phyloP scores from a whole-genome alignment of 2,329 filamentous ascomycete genomes.

The Cercospora nicotianae region DNA sequence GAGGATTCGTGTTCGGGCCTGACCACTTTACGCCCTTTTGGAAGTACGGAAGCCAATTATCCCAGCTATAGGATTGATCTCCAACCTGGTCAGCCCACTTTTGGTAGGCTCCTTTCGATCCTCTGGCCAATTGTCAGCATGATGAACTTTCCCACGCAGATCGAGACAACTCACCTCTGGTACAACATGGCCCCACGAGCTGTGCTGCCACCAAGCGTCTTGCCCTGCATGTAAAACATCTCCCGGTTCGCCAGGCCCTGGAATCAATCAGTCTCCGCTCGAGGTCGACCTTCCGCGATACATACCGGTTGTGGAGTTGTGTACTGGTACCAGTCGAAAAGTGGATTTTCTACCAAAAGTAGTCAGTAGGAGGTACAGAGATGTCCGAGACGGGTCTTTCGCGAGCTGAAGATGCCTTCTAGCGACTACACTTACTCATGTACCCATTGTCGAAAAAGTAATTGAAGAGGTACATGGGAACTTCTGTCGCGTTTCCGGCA shows the following conservation, averaged over 20 bases:
- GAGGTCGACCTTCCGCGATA: background rate
- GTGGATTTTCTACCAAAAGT: background rate
- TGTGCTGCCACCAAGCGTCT: conserved; percentile 1
- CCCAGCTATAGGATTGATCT: conserved; percentile 38
- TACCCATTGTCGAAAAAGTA: conserved; percentile 11
- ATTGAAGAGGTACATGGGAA: conserved; percentile 9
- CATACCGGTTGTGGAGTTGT: background rate
- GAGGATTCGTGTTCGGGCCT: conserved; percentile 1
- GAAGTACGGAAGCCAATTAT: conserved; percentile 32
- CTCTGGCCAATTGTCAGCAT: conserved; percentile 19
- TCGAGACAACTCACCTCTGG: background rate
- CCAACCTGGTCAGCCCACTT: conserved; percentile 41
- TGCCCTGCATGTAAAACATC: conserved; percentile 1
- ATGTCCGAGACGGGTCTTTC: background rate
- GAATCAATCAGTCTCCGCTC: background rate
- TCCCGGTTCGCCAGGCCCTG: background rate
- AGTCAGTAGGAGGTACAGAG: background rate
- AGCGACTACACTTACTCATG: background rate
- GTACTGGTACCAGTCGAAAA: conserved; percentile 9
- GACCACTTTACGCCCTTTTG: conserved; percentile 6
- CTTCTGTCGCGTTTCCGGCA: background rate
- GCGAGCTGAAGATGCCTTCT: background rate
- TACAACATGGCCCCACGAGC: background rate
- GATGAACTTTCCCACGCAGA: background rate
- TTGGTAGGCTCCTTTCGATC: conserved; percentile 37